Percentiles rank a stretch among this genome's conserved stretches.
Evolutionary conservation across 2,329 filamentous ascomycete genomes (phyloP).

Genomic region (Fusarium tanahbumbuense): DNA sequence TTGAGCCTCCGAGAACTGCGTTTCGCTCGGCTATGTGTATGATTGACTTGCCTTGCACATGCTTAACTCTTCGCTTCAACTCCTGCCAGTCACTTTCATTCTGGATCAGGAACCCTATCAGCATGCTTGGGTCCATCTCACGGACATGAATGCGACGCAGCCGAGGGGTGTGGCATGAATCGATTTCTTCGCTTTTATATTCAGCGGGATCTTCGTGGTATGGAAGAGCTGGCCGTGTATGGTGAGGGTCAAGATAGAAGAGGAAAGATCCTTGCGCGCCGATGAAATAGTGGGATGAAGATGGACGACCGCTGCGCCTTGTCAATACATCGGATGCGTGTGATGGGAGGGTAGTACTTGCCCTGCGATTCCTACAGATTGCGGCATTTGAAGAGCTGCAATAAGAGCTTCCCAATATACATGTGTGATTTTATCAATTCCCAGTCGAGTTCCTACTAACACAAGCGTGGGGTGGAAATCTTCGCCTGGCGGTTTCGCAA

Average conservation of each 20-base stretch:
- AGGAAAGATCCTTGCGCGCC: conserved; percentile 76
- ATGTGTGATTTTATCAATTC: conserved; percentile 92
- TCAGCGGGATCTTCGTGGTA: conserved; percentile 66
- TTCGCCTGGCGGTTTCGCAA: conserved; percentile 75
- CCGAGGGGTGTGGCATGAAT: conserved; percentile 87
- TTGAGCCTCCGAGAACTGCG: conserved; percentile 64
- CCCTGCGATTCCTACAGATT: conserved; percentile 97
- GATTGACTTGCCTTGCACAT: conserved; percentile 83
- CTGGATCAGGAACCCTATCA: conserved; percentile 90
- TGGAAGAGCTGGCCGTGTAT: conserved; percentile 79
- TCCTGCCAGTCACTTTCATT: conserved; percentile 84
- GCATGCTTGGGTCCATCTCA: conserved; percentile 98
- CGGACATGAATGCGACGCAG: conserved; percentile 84
- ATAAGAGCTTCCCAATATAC: conserved; percentile 97
- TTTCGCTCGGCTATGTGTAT: conserved; percentile 84
- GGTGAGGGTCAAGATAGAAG: conserved; percentile 96
- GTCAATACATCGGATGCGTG: conserved; percentile 17
- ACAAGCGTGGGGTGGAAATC: conserved; percentile 86
- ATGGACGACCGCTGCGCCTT: conserved; percentile 80
- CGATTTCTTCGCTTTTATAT: conserved; percentile 78
- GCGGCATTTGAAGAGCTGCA: conserved; percentile 83
- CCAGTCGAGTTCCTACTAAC: conserved; percentile 86
- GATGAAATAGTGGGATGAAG: conserved; percentile 78
- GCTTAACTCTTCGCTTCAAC: conserved; percentile 82
- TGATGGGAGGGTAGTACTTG: conserved; percentile 56